phyloP scores from a whole-genome alignment of 2,329 filamentous ascomycete species.

The Phaeoacremonium minimum region DNA sequence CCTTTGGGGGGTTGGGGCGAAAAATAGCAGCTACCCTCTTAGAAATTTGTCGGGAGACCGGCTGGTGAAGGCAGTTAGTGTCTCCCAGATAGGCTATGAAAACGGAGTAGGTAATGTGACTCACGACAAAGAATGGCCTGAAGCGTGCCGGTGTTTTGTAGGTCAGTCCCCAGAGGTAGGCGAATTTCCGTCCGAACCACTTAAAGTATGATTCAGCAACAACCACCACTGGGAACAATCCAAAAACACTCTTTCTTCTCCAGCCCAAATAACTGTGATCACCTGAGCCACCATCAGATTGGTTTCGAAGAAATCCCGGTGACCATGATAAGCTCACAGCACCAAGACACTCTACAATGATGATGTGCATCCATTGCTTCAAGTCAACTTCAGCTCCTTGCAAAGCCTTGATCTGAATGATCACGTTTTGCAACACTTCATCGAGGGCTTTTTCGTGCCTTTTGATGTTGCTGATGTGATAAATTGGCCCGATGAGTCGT shows the following conservation, averaged over 20 bases:
- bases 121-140: constrained; percentile 44
- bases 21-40: constrained; percentile 14
- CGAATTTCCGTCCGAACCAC: constrained; percentile 30
- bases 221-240: constrained; percentile 38
- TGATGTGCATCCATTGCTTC: constrained; percentile 54
- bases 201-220: constrained; percentile 33
- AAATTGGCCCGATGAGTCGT: constrained; percentile 43
- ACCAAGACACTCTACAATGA: constrained; percentile 46
- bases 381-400: constrained; percentile 37
- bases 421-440: constrained; percentile 26
- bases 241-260: constrained; percentile 48
- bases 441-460: constrained; percentile 37
- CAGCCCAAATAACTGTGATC: constrained; percentile 43
- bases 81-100: not conserved
- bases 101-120: constrained; percentile 8
- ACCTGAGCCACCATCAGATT: constrained; percentile 42
- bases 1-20: constrained; percentile 15
- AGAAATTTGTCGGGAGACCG: constrained; percentile 20
- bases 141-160: constrained; percentile 39
- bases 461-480: constrained; percentile 35
- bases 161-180: constrained; percentile 37
- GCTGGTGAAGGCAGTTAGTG: constrained; percentile 8
- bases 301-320: constrained; percentile 37
- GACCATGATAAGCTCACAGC: constrained; percentile 49
- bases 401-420: constrained; percentile 29